A percentile compares a stretch with the other conserved stretches of the same genome.
These are phyloP conservation scores for Rhizophora apiculata DNA, from an alignment of 345 rosid genomes.

Conservation along the genomic window DNA sequence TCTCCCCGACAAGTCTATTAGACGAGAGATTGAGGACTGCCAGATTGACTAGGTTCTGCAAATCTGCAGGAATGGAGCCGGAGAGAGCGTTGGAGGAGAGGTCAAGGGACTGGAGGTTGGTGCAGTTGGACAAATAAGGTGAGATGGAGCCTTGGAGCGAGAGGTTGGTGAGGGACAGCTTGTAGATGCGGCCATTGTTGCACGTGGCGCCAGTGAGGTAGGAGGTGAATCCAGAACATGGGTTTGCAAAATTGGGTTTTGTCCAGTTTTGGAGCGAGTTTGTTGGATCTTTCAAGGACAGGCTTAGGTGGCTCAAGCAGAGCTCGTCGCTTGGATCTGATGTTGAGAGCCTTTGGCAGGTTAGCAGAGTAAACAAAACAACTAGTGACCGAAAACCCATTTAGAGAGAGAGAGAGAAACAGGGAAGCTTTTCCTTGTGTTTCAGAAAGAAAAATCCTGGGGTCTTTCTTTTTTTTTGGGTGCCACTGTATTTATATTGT, in stretches of 20 bases:
- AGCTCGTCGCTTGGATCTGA: conserved; percentile 70
- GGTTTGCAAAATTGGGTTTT: conserved; percentile 47
- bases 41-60: conserved; percentile 71
- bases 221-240: conserved; percentile 75
- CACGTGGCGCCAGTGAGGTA: conserved; percentile 70
- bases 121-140: conserved; percentile 74
- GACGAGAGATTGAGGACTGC: conserved; percentile 88
- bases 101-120: conserved; percentile 90
- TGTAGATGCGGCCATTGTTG: conserved; percentile 92
- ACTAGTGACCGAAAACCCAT: conserved; percentile 28
- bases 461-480: background rate
- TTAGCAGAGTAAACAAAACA: conserved; percentile 32
- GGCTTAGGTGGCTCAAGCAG: conserved; percentile 44
- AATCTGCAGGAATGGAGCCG: conserved; percentile 69
- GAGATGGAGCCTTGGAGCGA: conserved; percentile 78
- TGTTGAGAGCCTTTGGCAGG: conserved; percentile 29
- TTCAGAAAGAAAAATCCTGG: background rate
- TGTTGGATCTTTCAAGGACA: conserved; percentile 62
- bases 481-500: conserved; percentile 14
- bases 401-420: background rate
- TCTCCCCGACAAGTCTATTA: conserved; percentile 64
- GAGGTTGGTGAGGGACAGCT: conserved; percentile 70
- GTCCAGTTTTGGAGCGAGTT: conserved; percentile 84
- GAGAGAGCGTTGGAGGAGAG: conserved; percentile 77
- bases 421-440: background rate